A percentile compares a stretch with the other conserved stretches of the same genome.
These are phyloP conservation scores for Tulasnella sp. DNA, from an alignment of 768 basidiomycete species.

Conservation along the genomic window DNA sequence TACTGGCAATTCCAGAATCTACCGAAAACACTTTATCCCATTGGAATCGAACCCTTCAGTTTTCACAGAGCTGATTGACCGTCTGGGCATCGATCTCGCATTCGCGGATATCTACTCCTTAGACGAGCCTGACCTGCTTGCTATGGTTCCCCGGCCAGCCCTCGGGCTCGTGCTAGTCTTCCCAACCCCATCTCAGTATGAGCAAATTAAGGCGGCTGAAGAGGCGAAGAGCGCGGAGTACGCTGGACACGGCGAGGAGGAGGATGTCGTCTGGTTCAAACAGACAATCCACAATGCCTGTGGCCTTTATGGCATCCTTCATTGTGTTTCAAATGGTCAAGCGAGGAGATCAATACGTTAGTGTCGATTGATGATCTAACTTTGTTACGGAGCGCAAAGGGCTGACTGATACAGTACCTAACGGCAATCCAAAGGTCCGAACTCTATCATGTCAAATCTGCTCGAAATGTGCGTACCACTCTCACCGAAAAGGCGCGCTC, in stretches of 20 bases:
- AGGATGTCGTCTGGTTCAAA: constrained; percentile 6
- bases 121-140: constrained; percentile 12
- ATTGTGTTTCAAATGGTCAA: constrained; percentile 8
- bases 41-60: constrained; percentile 14
- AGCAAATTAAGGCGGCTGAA: not conserved
- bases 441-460: constrained; percentile 3
- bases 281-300: constrained; percentile 14
- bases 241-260: not conserved
- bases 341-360: not conserved
- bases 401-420: not conserved
- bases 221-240: constrained; percentile 4
- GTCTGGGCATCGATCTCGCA: not conserved
- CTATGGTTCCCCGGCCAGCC: constrained; percentile 8
- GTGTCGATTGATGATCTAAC: not conserved
- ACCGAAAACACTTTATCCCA: constrained; percentile 7
- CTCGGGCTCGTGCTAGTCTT: constrained; percentile 9
- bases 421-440: not conserved
- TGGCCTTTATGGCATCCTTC: constrained; percentile 12
- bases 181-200: not conserved
- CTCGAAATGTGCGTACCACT: not conserved
- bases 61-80: constrained; percentile 10
- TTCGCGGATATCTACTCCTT: constrained; percentile 13
- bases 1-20: too few species aligned
- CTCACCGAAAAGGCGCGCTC: constrained; percentile 3
- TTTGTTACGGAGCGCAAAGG: too few species aligned